phyloP scores from a whole-genome alignment of 371 early-diverging fungal species.

The Mucor piriformis region DNA sequence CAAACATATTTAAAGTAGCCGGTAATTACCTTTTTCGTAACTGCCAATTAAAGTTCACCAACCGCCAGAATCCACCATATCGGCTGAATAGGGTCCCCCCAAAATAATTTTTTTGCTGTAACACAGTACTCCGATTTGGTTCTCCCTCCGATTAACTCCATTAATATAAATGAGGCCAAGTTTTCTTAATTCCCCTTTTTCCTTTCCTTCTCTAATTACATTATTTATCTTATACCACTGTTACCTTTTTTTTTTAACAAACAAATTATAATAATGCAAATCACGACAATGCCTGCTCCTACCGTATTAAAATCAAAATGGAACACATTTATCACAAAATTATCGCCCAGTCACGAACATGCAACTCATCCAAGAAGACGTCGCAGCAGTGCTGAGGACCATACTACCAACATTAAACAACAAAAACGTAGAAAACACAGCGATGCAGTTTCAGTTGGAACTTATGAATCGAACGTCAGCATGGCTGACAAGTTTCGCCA shows the following conservation, averaged over 20 bases:
- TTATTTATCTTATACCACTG: background rate
- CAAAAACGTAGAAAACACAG: slow-evolving; percentile 21
- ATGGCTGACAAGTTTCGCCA: slow-evolving; percentile 23
- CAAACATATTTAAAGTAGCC: no score
- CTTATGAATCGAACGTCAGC: slow-evolving; percentile 15
- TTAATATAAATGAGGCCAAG: background rate
- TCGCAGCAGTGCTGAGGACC: background rate
- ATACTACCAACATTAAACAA: background rate
- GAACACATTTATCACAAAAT: slow-evolving; percentile 16
- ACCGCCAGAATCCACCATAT: no score
- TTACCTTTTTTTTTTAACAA: slow-evolving; percentile 1
- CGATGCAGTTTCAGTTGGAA: slow-evolving; percentile 25
- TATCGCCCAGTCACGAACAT: background rate
- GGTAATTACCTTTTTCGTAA: no score
- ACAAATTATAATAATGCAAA: slow-evolving; percentile 12
- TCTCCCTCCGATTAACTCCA: slow-evolving; percentile 5
- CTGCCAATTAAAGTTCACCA: no score
- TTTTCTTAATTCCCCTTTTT: background rate
- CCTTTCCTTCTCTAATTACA: background rate
- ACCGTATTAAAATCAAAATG: slow-evolving; percentile 23
- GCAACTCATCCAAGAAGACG: background rate
- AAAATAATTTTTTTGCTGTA: no score
- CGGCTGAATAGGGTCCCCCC: no score
- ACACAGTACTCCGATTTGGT: background rate
- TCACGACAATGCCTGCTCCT: slow-evolving; percentile 19